phyloP scores from a whole-genome alignment of 495 filamentous ascomycete species.

The Penicillium verhagenii region DNA sequence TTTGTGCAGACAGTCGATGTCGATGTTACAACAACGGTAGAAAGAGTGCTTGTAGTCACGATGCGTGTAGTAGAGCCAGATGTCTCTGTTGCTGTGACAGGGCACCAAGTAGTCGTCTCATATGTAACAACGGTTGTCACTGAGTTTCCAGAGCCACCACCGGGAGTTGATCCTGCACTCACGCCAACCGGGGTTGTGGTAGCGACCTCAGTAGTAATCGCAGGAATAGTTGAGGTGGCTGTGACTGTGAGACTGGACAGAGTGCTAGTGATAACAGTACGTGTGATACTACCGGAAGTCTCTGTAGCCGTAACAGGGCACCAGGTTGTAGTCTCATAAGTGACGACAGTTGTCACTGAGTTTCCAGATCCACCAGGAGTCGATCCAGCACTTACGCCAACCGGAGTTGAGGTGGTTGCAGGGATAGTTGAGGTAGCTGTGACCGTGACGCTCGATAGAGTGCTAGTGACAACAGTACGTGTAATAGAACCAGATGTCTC shows the following conservation, averaged over 20 bases:
- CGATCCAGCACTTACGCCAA: conserved; percentile 10
- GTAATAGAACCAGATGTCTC: conserved; percentile 30
- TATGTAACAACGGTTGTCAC: conserved; percentile 3
- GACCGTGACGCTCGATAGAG: conserved; percentile 37
- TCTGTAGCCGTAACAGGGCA: conserved; percentile 7
- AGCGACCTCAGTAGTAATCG: conserved; percentile 5
- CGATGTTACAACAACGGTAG: conserved; percentile 29
- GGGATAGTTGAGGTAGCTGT: conserved; percentile 36
- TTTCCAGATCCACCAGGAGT: conserved; percentile 4
- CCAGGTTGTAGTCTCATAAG: conserved; percentile 1
- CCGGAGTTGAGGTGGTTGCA: conserved; percentile 8
- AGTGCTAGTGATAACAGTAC: conserved; percentile 36
- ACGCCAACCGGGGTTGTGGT: conserved; percentile 11
- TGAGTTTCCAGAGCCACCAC: neutral
- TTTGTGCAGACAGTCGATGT: conserved; percentile 12
- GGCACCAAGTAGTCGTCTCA: neutral
- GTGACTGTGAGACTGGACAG: conserved; percentile 40
- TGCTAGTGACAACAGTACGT: conserved; percentile 35
- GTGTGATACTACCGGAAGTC: conserved; percentile 13
- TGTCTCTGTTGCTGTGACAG: conserved; percentile 5
- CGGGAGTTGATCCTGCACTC: conserved; percentile 4
- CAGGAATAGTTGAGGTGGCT: conserved; percentile 32
- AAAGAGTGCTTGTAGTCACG: conserved; percentile 25
- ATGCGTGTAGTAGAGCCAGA: neutral
- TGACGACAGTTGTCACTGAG: conserved; percentile 1